Base-by-base conservation (phyloP, 2,329 filamentous ascomycete species). In the Hyphodiscus sp. region DNA sequence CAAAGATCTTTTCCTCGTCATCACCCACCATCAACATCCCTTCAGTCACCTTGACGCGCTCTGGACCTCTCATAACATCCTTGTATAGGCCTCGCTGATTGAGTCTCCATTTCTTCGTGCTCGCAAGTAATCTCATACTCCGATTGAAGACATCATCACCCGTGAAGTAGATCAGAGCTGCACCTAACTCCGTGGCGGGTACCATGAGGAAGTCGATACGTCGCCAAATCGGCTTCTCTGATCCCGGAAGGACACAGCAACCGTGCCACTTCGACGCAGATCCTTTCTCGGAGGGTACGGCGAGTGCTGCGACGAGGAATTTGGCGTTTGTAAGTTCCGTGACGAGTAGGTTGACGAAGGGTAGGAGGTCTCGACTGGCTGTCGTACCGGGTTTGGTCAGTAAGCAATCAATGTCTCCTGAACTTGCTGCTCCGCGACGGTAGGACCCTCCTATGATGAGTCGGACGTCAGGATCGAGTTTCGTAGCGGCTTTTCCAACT, bases 131-230 rank as follows among this genome's bases (percentile, higher is more conserved):
- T 58, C 92, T 75, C 68, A 96, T 81, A 65, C 89, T 95, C 16
- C 91, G 77, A 68, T 96, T 96, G 73, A 96, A 96, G 33, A 96
- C 86, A 67, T 96, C 91, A 61, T 96, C 94, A 1, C 92, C 92
- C 0, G 92, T 96, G 65, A 96, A 97, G 67, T 96, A 96, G n/a
- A 96, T 79, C 57, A 96, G 68, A 0, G 91, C 91, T 0, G 89
- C 91, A 1, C 92, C 92, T 49, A 90, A 77, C 69, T 96, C 85
- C 1, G 80, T 75, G 61, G 84, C 83, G 0, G 91, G 91, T 0
- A 96, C 91, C 3, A 95, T 78, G 1, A 96, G 74, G 19, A 96
- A 79, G 66, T 96, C 91, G 56, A 96, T 86, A 1, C 91, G 81
- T 9, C 91, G 79, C 91, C 90, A 96, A 0, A 80, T 67, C 0